Evolutionary conservation across 1,284 basidiomycete genomes (phyloP).

Genomic region (Malassezia furfur): DNA sequence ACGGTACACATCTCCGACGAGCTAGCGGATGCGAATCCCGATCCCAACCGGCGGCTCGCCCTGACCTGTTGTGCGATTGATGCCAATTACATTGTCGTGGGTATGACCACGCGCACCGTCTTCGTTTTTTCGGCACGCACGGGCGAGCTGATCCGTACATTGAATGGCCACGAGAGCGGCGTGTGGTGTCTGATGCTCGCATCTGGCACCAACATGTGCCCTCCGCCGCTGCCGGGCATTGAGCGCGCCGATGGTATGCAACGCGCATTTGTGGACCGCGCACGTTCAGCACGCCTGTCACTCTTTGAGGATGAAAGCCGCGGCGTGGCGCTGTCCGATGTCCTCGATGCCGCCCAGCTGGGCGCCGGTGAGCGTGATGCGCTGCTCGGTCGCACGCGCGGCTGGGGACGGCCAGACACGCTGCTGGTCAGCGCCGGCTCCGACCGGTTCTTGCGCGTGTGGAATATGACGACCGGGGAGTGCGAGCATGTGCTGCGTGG

Average conservation of each 20-base stretch:
- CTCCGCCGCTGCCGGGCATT: slow-evolving; percentile 2
- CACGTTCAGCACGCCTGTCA: slow-evolving; percentile 2
- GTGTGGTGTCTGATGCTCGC: slow-evolving; percentile 84
- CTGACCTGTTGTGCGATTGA: slow-evolving; percentile 82
- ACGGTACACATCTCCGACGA: slow-evolving; percentile 56
- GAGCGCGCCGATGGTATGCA: slow-evolving; percentile 1
- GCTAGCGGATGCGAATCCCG: slow-evolving; percentile 26
- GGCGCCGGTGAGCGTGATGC: neutral
- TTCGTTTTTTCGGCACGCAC: slow-evolving; percentile 75
- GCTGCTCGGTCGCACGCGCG: slow-evolving; percentile 51
- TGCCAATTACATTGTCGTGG: slow-evolving; percentile 74
- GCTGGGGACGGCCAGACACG: slow-evolving; percentile 60
- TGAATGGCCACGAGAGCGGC: slow-evolving; percentile 75
- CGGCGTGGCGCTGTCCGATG: slow-evolving; percentile 11
- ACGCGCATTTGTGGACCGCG: neutral
- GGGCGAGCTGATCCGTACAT: slow-evolving; percentile 66
- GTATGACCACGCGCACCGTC: slow-evolving; percentile 76
- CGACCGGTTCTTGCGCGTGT: slow-evolving; percentile 77
- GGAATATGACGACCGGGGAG: slow-evolving; percentile 76
- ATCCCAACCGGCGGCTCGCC: slow-evolving; percentile 58
- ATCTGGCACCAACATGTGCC: slow-evolving; percentile 15
- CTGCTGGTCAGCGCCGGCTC: slow-evolving; percentile 85
- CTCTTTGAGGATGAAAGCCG: neutral
- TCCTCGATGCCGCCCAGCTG: slow-evolving; percentile 1
- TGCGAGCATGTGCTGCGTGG: slow-evolving; percentile 72